Conservation (phyloP, 139 green algal species). For the Desmodesmus armatus region DNA sequence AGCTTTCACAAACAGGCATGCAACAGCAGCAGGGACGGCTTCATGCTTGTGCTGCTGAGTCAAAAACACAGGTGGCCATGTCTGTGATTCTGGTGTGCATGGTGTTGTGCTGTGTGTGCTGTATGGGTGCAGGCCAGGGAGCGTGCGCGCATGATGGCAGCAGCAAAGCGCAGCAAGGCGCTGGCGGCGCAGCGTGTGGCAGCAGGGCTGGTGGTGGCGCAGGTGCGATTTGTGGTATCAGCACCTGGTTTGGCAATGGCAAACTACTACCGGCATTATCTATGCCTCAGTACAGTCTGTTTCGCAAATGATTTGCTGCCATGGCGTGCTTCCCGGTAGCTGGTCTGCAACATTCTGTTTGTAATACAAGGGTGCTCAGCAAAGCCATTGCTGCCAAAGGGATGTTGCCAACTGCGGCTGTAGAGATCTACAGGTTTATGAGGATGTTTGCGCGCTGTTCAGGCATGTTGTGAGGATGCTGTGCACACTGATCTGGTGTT, state of each 20-base stretch:
- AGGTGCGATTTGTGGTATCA: neutral
- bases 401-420: too few species aligned
- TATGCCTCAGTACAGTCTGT: too few species aligned
- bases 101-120: too few species aligned
- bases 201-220: slow-evolving; percentile 37
- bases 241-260: neutral
- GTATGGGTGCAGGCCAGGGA: slow-evolving; percentile 69
- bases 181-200: slow-evolving; percentile 66
- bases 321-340: too few species aligned
- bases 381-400: too few species aligned
- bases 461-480: neutral
- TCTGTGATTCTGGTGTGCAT: neutral
- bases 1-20: neutral
- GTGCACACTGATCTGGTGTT: slow-evolving; percentile 6
- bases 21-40: neutral
- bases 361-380: too few species aligned
- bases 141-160: slow-evolving; percentile 55
- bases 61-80: neutral
- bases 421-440: too few species aligned
- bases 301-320: too few species aligned
- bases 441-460: too few species aligned
- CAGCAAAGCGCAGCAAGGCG: slow-evolving; percentile 71
- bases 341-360: too few species aligned
- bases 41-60: neutral
- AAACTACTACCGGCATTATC: too few species aligned